These are phyloP conservation scores for Naegleria lovaniensis DNA, from an alignment of 208 protist species.

Conservation along the genomic window DNA sequence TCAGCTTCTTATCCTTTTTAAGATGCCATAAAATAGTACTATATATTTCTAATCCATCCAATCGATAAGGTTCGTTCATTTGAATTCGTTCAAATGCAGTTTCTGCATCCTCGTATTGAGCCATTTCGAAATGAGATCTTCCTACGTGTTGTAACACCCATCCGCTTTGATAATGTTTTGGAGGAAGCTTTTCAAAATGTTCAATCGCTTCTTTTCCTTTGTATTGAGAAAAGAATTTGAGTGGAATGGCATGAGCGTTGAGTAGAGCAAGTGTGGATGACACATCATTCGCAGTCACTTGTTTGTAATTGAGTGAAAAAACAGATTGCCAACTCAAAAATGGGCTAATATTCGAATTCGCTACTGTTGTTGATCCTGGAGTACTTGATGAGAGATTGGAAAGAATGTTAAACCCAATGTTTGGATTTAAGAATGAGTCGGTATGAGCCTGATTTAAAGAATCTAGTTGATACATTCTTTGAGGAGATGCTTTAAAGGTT, in stretches of 20 bases:
- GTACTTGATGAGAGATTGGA: background rate
- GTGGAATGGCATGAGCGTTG: background rate
- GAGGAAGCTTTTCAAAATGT: background rate
- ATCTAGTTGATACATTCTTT: background rate
- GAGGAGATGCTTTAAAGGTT: background rate
- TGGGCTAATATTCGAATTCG: no score
- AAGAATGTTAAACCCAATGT: background rate
- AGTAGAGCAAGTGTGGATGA: background rate
- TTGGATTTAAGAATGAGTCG: background rate
- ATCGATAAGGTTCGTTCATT: background rate
- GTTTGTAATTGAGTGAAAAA: background rate
- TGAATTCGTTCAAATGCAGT: background rate
- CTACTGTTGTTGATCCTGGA: background rate
- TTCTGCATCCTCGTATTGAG: constrained; percentile 9
- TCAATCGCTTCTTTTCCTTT: background rate
- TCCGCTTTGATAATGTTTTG: background rate
- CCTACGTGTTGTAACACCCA: background rate
- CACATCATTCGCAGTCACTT: background rate
- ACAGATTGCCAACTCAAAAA: background rate
- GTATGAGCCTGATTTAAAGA: background rate
- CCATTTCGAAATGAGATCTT: constrained; percentile 18
- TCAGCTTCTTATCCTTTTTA: constrained; percentile 63
- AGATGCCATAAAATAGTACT: constrained; percentile 92
- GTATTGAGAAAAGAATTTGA: background rate
- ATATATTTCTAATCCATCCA: constrained; percentile 50